phyloP scores from a whole-genome alignment of 2,329 filamentous ascomycete species.

The Aspergillus awamori region DNA sequence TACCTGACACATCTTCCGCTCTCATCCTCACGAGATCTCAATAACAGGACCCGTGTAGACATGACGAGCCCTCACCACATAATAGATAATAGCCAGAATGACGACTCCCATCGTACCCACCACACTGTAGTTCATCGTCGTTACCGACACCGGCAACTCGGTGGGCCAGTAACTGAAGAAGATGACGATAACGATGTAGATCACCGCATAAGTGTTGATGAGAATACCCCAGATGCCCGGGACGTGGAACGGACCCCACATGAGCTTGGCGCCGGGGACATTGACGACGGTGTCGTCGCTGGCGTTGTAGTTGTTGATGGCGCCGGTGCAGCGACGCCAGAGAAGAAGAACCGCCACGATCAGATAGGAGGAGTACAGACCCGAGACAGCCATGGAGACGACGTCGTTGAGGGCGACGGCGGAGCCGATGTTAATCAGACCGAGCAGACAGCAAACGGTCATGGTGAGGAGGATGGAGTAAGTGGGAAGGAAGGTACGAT shows the following conservation, averaged over 20 bases:
- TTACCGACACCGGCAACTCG: conserved; percentile 37
- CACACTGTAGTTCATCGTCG: conserved; percentile 52
- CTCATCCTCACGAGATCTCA: conserved; percentile 15
- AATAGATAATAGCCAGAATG: conserved; percentile 46
- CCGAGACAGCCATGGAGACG: conserved; percentile 37
- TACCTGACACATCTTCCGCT: too few species aligned
- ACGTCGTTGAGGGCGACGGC: conserved; percentile 37
- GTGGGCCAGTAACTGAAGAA: conserved; percentile 56
- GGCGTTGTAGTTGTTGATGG: conserved; percentile 21
- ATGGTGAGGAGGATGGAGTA: conserved; percentile 32
- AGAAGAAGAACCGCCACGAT: conserved; percentile 31
- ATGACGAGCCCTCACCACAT: conserved; percentile 37
- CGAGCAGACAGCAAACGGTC: conserved; percentile 32
- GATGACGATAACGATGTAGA: conserved; percentile 51
- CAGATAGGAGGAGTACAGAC: conserved; percentile 36
- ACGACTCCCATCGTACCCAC: conserved; percentile 48
- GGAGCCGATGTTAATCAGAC: conserved; percentile 39
- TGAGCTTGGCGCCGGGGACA: conserved; percentile 29
- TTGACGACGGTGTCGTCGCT: conserved; percentile 28
- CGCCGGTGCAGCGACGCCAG: conserved; percentile 29
- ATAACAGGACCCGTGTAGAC: conserved; percentile 38
- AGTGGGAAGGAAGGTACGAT: conserved; percentile 29
- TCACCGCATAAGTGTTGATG: conserved; percentile 49
- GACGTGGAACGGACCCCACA: conserved; percentile 36
- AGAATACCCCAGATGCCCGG: conserved; percentile 41